A percentile compares a stretch with the other conserved stretches of the same genome.
Conservation (phyloP, 2,329 filamentous ascomycete genomes). For the Ceratocystis colombiana region DNA sequence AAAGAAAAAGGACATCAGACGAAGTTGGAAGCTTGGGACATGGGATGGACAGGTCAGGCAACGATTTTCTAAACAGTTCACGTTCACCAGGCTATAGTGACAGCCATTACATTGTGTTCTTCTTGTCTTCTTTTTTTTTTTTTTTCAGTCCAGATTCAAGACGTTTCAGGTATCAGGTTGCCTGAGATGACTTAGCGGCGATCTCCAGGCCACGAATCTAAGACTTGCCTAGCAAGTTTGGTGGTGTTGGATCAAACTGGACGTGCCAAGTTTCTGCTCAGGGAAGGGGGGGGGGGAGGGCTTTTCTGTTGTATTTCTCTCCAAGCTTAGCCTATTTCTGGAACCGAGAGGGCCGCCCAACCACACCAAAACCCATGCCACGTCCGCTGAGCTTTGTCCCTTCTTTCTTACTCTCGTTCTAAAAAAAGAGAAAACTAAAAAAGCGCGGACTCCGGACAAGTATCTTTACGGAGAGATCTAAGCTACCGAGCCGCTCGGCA, state of each 20-base stretch:
- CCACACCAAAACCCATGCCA: neutral
- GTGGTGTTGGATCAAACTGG: neutral
- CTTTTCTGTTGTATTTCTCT: no score
- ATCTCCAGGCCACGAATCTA: neutral
- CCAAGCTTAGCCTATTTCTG: neutral
- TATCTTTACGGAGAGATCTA: neutral
- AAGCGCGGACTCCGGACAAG: slow-evolving; percentile 1
- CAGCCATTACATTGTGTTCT: neutral
- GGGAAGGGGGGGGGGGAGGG: no score
- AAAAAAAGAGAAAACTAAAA: slow-evolving; percentile 16
- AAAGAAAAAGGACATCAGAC: neutral
- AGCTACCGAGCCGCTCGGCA: slow-evolving; percentile 14
- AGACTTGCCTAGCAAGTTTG: slow-evolving; percentile 4
- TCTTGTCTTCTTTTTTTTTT: neutral
- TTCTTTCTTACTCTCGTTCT: neutral
- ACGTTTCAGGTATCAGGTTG: slow-evolving; percentile 11
- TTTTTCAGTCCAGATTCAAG: neutral
- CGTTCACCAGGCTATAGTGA: neutral
- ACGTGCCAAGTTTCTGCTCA: neutral
- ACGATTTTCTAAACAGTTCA: neutral
- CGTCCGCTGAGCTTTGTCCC: slow-evolving; percentile 5
- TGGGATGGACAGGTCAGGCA: slow-evolving; percentile 1
- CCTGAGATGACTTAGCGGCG: slow-evolving; percentile 3
- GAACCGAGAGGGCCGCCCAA: neutral
- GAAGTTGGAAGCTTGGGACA: slow-evolving; percentile 5